phyloP scores from a whole-genome alignment of 352 stramenopile species.

The Phytopythium litorale region DNA sequence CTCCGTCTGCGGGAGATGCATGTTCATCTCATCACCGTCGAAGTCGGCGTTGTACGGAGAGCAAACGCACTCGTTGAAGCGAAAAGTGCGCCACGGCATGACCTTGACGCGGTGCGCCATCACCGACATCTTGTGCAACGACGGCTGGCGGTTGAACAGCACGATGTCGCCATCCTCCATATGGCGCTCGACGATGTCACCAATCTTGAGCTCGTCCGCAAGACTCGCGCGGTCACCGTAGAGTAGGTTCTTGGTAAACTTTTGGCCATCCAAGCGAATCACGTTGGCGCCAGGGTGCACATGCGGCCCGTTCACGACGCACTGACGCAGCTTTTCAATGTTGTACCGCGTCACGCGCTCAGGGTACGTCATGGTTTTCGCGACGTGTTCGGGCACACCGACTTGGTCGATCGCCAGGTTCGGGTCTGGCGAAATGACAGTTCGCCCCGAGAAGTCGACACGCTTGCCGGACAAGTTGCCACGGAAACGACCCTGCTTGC shows the following conservation, averaged over 20 bases:
- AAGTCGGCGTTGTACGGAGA: slow-evolving; percentile 99
- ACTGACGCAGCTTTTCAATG: slow-evolving; percentile 94
- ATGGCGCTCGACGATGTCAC: slow-evolving; percentile 99
- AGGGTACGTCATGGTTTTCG: slow-evolving; percentile 99
- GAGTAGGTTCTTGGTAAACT: slow-evolving; percentile 89
- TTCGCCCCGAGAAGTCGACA: slow-evolving; percentile 99
- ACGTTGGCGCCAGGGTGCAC: slow-evolving; percentile 97
- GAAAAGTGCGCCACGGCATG: slow-evolving; percentile 98
- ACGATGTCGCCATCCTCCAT: slow-evolving; percentile 99
- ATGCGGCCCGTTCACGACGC: slow-evolving; percentile 95
- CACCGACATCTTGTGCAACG: slow-evolving; percentile 99
- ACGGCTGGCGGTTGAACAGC: slow-evolving; percentile 99
- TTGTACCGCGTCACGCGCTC: slow-evolving; percentile 98
- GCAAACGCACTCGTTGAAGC: slow-evolving; percentile 99
- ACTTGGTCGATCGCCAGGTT: slow-evolving; percentile 95
- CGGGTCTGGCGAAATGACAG: slow-evolving; percentile 99
- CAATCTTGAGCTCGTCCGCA: slow-evolving; percentile 93
- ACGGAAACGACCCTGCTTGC: slow-evolving; percentile 97
- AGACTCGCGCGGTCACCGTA: slow-evolving; percentile 94
- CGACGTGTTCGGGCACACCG: slow-evolving; percentile 94
- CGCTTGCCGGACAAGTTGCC: slow-evolving; percentile 99
- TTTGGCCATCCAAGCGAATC: slow-evolving; percentile 81
- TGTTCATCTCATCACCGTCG: slow-evolving; percentile 99
- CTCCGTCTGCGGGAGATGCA: slow-evolving; percentile 99
- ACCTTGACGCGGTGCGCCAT: slow-evolving; percentile 94